phyloP scores from a whole-genome alignment of 2,329 filamentous ascomycete genomes.

The Neofusicoccum cordaticola region DNA sequence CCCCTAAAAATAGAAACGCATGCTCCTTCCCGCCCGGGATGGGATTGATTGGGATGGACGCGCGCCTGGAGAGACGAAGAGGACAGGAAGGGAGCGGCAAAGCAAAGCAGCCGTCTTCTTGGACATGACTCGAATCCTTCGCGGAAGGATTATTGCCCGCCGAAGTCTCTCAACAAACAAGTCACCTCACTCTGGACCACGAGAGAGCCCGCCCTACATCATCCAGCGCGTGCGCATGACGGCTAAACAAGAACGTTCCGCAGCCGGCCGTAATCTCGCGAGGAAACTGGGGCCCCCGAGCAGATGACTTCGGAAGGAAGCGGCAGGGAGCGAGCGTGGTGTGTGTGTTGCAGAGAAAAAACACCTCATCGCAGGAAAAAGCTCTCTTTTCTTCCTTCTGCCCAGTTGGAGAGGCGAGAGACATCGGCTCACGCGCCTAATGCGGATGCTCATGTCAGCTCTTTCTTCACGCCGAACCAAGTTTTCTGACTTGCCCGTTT shows the following conservation, averaged over 20 bases:
- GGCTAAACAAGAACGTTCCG: neutral
- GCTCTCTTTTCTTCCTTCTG: neutral
- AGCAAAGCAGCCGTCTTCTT: neutral
- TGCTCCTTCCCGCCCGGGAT: neutral
- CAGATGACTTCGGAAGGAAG: constrained; percentile 7
- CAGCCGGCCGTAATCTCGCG: neutral
- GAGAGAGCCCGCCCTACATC: neutral
- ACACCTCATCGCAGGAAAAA: neutral
- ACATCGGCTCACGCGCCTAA: constrained; percentile 6
- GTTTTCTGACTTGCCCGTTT: neutral
- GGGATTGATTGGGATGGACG: neutral
- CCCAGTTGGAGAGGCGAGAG: neutral
- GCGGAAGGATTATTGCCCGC: constrained; percentile 3
- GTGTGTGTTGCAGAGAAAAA: neutral
- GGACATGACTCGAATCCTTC: constrained; percentile 7
- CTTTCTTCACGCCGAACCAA: neutral
- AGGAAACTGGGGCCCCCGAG: neutral
- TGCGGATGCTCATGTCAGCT: constrained; percentile 11
- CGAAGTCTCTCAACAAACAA: neutral
- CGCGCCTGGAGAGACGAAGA: neutral
- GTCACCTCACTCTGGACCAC: constrained; percentile 3
- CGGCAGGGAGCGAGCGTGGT: neutral
- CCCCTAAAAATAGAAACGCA: neutral
- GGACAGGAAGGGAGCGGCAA: neutral
- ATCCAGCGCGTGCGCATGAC: neutral